A percentile compares a stretch with the other conserved stretches of the same genome.
Conservation (phyloP, 768 basidiomycete genomes). For the Serendipita sp. region DNA sequence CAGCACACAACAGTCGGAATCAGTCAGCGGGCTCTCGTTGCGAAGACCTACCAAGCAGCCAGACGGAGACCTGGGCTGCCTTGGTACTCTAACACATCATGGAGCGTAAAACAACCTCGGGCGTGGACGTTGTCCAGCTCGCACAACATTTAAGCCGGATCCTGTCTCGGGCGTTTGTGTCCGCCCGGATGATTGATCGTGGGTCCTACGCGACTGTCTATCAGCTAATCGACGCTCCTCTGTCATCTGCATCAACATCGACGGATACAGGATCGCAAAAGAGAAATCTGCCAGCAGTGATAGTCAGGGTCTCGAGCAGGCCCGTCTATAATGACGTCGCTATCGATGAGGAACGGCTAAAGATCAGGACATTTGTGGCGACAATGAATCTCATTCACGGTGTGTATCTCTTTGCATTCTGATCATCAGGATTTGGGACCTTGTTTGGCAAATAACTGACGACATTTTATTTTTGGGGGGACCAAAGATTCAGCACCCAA, state of each 20-base stretch:
- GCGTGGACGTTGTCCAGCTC: slow-evolving; percentile 3
- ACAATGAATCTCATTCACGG: not conserved
- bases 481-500: not conserved
- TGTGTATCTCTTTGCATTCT: not conserved
- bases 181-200: not conserved
- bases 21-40: not conserved
- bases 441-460: not conserved
- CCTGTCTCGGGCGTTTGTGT: not conserved
- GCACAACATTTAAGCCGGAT: not conserved
- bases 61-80: not conserved
- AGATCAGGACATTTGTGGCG: not conserved
- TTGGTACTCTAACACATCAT: not conserved
- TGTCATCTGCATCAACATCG: not conserved
- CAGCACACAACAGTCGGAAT: not conserved
- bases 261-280: not conserved
- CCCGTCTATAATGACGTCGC: slow-evolving; percentile 4
- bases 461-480: not conserved
- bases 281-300: not conserved
- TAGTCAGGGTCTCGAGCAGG: not conserved
- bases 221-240: not conserved
- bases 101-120: not conserved
- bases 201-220: not conserved
- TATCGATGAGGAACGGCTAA: slow-evolving; percentile 1
- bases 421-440: not conserved
- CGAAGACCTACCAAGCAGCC: not conserved